phyloP scores from a whole-genome alignment of 2,329 filamentous ascomycete genomes.

The Pseudogymnoascus sp. region DNA sequence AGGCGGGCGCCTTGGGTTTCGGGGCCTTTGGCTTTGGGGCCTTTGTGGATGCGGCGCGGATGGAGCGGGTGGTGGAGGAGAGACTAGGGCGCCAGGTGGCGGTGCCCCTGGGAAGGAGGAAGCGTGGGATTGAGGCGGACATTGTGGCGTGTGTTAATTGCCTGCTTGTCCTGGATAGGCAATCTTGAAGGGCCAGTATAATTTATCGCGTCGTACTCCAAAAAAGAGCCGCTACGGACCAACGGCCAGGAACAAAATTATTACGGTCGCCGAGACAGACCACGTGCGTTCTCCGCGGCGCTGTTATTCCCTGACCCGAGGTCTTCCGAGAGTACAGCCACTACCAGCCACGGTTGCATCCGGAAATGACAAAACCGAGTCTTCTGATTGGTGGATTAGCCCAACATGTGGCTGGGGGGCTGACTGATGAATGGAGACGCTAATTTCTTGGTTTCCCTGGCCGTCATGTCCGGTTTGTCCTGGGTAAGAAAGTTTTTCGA shows the following conservation, averaged over 20 bases:
- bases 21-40: slow-evolving; percentile 16
- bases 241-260: slow-evolving; percentile 1
- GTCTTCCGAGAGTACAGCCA: slow-evolving; percentile 6
- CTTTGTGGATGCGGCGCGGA: slow-evolving; percentile 30
- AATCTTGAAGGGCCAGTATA: background rate
- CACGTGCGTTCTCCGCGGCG: background rate
- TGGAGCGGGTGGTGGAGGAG: slow-evolving; percentile 21
- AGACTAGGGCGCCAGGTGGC: slow-evolving; percentile 41
- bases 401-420: background rate
- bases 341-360: background rate
- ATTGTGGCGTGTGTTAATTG: background rate
- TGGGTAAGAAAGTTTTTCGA: slow-evolving; percentile 6
- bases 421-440: background rate
- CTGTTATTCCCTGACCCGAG: background rate
- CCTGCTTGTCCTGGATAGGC: background rate
- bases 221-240: background rate
- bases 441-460: slow-evolving; percentile 7
- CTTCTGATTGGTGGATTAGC: background rate
- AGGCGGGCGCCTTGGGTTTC: slow-evolving; percentile 8
- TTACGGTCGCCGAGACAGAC: background rate
- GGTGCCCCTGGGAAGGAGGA: slow-evolving; percentile 57
- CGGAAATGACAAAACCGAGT: background rate
- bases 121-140: slow-evolving; percentile 52
- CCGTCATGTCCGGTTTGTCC: slow-evolving; percentile 5
- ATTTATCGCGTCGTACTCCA: background rate